Evolutionary conservation across 768 basidiomycete species (phyloP).

Genomic region (Hericium alpestre): DNA sequence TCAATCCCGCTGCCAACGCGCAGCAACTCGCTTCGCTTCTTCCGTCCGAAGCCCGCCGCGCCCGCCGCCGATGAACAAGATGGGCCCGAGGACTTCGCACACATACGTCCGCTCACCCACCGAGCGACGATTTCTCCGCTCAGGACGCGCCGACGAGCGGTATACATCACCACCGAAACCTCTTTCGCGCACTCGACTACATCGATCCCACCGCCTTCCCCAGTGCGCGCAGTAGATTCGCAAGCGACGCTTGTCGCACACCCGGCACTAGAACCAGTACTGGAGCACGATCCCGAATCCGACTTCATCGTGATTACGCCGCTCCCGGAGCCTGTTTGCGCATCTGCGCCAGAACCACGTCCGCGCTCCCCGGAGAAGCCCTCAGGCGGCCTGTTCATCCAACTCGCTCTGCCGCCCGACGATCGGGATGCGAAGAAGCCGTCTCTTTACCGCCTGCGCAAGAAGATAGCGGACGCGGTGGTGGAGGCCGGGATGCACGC

Average conservation of each 20-base stretch:
- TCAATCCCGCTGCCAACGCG: constrained; percentile 7
- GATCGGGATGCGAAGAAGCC: constrained; percentile 6
- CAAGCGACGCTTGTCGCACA: constrained; percentile 11
- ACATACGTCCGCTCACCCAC: constrained; percentile 2
- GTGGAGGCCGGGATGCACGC: constrained; percentile 14
- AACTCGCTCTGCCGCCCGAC: constrained; percentile 2
- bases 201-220: not conserved
- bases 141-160: not conserved
- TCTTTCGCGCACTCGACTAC: not conserved
- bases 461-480: constrained; percentile 15
- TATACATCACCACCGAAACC: not conserved
- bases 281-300: not conserved
- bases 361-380: constrained; percentile 7
- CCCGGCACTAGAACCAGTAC: not conserved
- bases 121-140: not conserved
- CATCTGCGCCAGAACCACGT: not conserved
- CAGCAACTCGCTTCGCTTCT: constrained; percentile 11
- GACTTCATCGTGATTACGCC: not conserved
- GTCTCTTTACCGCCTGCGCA: constrained; percentile 7
- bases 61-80: not conserved
- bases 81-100: not conserved
- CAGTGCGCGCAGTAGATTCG: constrained; percentile 3
- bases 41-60: not conserved
- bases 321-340: not conserved
- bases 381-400: constrained; percentile 13